Base-by-base conservation (phyloP, 73 alveolate genomes). In the Paraurostyla sp. region DNA sequence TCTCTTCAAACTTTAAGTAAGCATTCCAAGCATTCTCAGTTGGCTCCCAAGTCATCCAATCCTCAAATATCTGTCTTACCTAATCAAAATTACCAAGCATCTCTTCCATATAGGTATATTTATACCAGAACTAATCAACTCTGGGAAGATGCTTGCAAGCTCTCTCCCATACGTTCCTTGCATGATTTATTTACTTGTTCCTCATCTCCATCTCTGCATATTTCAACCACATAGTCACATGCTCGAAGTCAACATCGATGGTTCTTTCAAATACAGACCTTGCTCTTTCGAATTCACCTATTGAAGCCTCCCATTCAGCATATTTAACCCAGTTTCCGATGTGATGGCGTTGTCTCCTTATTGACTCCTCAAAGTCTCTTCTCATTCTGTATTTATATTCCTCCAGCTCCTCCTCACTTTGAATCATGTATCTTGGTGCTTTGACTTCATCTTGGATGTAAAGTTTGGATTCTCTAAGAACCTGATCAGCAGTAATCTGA, bases 131-230 rank as follows among this genome's bases (percentile, higher is more conserved):
- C 88, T 97, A 92, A 83, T 98, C 99, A 25, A 95, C 95, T 86
- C 99, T 95, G 16, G 99, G 99, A 71, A 98, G 92, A 50, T 75
- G 87, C 81, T 96, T 97, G 69, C 98, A 95, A 11, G 99, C 99
- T 59, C 99, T 81, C 82, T 98, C 99, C 97, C 98, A 98, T 0
- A 98, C 98, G 85, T 98, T 98, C 91, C 99, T 95, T 11, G 99
- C 99, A 94, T 97, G 99, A 93, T 98, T 97, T 45, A 99, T 96
- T 94, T 97, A 98, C 93, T 99, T 99, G 93, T 98, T 93, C 87
- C 96, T 95, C 99, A 98, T 98, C 92, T 99, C 99, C 99, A 98
- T 98, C 95, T 99, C 99, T 7, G 99, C 97, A 88, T 99, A 99
- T 85, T 97, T 97, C 80, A 98, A 95, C 99, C 99, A 97, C 45